Percentiles rank a stretch among this genome's conserved stretches.
Evolutionary conservation across 306 rosid genomes (phyloP).

Genomic region (Notholithocarpus densiflorus): DNA sequence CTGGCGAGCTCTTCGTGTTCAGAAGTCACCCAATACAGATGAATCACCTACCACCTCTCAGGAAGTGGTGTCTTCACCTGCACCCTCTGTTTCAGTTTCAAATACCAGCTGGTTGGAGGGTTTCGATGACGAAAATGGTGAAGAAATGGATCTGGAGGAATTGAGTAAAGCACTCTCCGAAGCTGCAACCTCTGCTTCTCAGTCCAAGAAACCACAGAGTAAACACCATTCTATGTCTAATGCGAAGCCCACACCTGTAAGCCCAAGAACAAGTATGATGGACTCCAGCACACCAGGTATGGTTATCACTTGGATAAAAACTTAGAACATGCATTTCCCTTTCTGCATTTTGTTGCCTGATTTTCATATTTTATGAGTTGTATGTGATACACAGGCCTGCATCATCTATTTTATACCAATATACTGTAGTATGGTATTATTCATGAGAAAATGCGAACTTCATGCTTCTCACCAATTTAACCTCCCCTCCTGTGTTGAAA

Average conservation of each 20-base stretch:
- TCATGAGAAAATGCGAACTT: not conserved
- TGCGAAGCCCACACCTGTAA: conserved; percentile 19
- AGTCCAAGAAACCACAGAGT: conserved; percentile 33
- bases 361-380: not conserved
- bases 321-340: not conserved
- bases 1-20: conserved; percentile 79
- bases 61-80: conserved; percentile 11
- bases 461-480: not conserved
- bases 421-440: not conserved
- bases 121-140: conserved; percentile 32
- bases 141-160: conserved; percentile 58
- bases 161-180: conserved; percentile 54
- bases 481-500: not conserved
- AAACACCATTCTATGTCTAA: conserved; percentile 14
- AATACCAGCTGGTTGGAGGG: conserved; percentile 28
- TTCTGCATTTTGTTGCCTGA: not conserved
- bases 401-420: not conserved
- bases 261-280: conserved; percentile 19
- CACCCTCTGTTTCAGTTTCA: conserved; percentile 22
- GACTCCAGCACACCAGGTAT: conserved; percentile 54
- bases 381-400: not conserved
- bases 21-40: conserved; percentile 32
- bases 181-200: conserved; percentile 51
- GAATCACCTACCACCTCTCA: conserved; percentile 14
- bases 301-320: not conserved